Base-by-base conservation (phyloP, 1,139 yeast species). In the Suhomyces kunorum region DNA sequence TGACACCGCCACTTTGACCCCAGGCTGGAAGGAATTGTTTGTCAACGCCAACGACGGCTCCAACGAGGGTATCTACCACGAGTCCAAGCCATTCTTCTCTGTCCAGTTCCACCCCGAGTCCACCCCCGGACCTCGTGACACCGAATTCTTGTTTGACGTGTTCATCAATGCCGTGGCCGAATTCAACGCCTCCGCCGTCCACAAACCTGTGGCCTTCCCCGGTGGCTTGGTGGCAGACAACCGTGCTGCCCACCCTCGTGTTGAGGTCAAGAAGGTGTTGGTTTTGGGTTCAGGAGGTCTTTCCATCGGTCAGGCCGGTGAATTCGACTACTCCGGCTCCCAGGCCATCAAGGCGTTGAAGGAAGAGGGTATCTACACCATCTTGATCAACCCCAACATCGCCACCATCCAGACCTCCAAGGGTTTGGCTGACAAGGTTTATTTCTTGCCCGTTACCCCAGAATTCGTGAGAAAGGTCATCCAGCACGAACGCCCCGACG, bases 51-150 rank as follows among this genome's bases (percentile, higher is more conserved):
- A 94, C 59, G 99, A 94, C 66, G 92, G 92, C 44, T 90, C 98
- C 30, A 94, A 94, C 66, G 99, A 94, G 74, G 99, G 99, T 82
- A 89, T 94, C 53, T 90, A 88, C 74, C 90, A 90, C 68, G 78
- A 84, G 34, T 74, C 80, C 47, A 76, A 86, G 63, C 98, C 99
- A 34, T 85, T 76, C 64, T 94, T 94, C 76, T 92, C 98, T n/a
- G 98, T 92, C 36, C 99, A 94, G 75, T 92, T 94, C 79, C 99
- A 94, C 63, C 99, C 99, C 16, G 99, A 94, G 74, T 88, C 98
- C 24, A 88, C 97, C 40, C 98, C 98, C 34, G 99, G 99, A 64
- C 99, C 99, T 63, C 83, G 96, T 64, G 99, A 94, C 64, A 92
- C 99, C 42, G 98, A 94, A 68, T 94, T 92, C 64, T 76, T 94